Evolutionary conservation across 2,329 filamentous ascomycete genomes (phyloP), one percentile per base, ranked within the genome.

Genomic region (Sporothrix brunneoviolacea): DNA sequence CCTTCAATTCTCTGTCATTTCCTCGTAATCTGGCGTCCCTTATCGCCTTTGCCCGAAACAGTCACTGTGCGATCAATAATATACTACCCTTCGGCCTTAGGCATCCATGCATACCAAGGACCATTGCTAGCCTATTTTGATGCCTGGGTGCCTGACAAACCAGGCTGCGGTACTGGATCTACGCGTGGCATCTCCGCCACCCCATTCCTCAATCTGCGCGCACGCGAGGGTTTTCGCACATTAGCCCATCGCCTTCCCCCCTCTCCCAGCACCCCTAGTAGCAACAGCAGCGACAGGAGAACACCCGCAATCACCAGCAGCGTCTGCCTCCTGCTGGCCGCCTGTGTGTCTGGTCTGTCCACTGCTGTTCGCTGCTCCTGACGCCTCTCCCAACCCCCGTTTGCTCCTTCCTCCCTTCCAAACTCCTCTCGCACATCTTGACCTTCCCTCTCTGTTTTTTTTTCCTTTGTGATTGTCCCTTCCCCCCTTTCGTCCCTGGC

Each of bases 381-480:
- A 19, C n/a, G 42, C 38, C 22, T 35, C 54, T 28, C 52, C 60
- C 59, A 59, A 57, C 59, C 61, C 59, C 58, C 56, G 59, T 55
- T 55, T 55, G 55, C 54, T 54, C 55, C 44, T 50, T 42, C 54
- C 51, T 32, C 50, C 48, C n/a, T 54, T 45, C 41, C 43, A 48
- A 54, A 52, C 42, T 52, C 39, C 40, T 22, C 38, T 50, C 48
- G 30, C 53, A 53, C 51, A 53, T 52, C 49, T 53, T 12, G 52
- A 53, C 47, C 39, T 41, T 46, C 24, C 39, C 39, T 43, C 45
- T 51, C 37, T n/a, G n/a, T 40, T 45, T 38, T 8, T 40, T 48
- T 43, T 4, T 36, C 43, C n/a, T 38, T 35, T 22, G 13, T 36
- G 22, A 21, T 18, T 42, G 13, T 10, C 38, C n/a, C 13, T 15